Evolutionary conservation across 2,329 filamentous ascomycete genomes (phyloP), one percentile per base, ranked within the genome.

Genomic region (Nemania serpens): DNA sequence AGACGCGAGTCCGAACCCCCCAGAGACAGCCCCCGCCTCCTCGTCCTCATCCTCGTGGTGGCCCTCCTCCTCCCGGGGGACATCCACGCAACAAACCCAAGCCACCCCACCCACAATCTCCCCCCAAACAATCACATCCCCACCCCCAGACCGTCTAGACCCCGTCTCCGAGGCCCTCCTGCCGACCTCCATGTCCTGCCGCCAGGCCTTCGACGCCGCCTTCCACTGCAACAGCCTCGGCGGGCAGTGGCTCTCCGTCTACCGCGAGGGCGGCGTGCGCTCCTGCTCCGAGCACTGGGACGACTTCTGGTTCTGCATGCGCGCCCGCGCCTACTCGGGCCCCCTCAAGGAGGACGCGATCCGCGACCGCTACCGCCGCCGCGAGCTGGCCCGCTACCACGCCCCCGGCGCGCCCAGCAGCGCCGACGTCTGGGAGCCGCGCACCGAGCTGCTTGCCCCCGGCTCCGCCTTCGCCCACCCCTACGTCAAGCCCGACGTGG

Each of bases 231-330:
- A 95, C 74, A 92, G 90, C 0, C 82, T 97, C 9, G 93, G 92
- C 55, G 93, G 94, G 0, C 93, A 98, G 75, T 97, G 93, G 82
- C 93, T 91, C 71, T 88, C 92, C 71, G 84, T 98, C 39, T 99
- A 98, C 81, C 90, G 95, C 41, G 89, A 92, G 73, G 95, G 95
- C 63, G 79, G 82, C 43, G 79, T 96, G 71, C 86, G 89, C 46
- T 83, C 85, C 3, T 99, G 95, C 81, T 86, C 82, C 63, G 90
- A 96, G 67, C 88, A 93, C 65, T 97, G 94, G 93, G 85, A 89
- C 63, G 91, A 97, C 76, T 98, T 97, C 77, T 96, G 93, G 91
- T 94, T 97, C 79, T 99, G 95, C 81, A 97, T 98, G 93, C 88
- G 91, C 66, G 88, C 88, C 39, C 88, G 89, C 70, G 82, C 83